Conservation (phyloP, 192 early-diverging fungal species). For the Podila minutissima region DNA sequence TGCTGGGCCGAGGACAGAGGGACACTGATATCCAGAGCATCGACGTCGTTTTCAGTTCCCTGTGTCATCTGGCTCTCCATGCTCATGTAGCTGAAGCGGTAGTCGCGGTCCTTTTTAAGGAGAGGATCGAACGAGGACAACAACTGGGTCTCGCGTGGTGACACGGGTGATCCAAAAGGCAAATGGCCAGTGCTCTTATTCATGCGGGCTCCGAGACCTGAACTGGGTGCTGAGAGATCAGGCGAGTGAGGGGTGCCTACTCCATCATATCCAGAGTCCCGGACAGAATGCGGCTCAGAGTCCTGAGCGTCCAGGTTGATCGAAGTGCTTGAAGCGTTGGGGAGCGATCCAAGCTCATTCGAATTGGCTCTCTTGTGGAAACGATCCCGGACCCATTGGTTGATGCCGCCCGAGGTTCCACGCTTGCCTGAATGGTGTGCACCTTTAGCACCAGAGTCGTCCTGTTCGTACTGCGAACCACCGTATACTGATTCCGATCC, state of each 20-base stretch:
- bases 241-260: constrained; percentile 1
- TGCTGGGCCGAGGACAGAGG: constrained; percentile 9
- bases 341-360: constrained; percentile 14
- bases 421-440: background rate
- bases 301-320: constrained; percentile 11
- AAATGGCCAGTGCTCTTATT: constrained; percentile 50
- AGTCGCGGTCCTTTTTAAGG: constrained; percentile 14
- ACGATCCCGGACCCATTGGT: constrained; percentile 41
- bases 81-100: constrained; percentile 40
- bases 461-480: constrained; percentile 8
- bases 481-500: background rate
- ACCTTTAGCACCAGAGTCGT: constrained; percentile 10
- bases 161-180: constrained; percentile 13
- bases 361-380: constrained; percentile 47
- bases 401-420: constrained; percentile 13
- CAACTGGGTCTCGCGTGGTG: constrained; percentile 1
- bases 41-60: constrained; percentile 29
- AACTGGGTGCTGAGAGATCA: constrained; percentile 1
- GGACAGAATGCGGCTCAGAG: background rate
- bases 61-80: constrained; percentile 41
- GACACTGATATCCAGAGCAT: constrained; percentile 16
- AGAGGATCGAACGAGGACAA: constrained; percentile 27
- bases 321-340: constrained; percentile 12
- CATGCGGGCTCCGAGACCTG: constrained; percentile 23
- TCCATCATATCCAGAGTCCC: constrained; percentile 39